These are phyloP conservation scores for Schwanniomyces etchellsii DNA, from an alignment of 1,139 yeast species.

Conservation along the genomic window DNA sequence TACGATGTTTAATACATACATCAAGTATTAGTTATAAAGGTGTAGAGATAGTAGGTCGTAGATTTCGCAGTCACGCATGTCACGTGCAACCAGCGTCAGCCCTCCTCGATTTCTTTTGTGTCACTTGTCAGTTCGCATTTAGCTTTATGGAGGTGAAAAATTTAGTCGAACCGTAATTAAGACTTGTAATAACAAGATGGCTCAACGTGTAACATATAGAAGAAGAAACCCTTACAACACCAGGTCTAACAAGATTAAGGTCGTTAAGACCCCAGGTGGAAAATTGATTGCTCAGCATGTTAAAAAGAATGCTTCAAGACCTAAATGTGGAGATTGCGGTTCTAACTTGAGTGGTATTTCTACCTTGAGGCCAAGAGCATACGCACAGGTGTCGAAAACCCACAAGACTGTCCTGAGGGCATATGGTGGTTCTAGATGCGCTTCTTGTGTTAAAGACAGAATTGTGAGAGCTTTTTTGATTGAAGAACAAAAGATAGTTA, in stretches of 20 bases:
- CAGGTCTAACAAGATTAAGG: constrained; percentile 98
- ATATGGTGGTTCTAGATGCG: constrained; percentile 99
- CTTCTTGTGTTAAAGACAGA: constrained; percentile 98
- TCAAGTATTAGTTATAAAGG: too few species aligned
- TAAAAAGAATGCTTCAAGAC: constrained; percentile 91
- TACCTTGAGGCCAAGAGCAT: constrained; percentile 95
- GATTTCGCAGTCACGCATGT: background rate
- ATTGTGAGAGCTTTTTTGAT: constrained; percentile 98
- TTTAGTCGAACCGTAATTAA: background rate
- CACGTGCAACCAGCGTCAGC: too few species aligned
- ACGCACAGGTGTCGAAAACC: constrained; percentile 91
- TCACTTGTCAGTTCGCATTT: background rate
- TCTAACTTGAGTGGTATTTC: constrained; percentile 85
- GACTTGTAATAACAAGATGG: constrained; percentile 24
- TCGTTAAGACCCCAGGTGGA: constrained; percentile 99
- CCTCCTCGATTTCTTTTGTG: background rate
- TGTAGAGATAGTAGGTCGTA: too few species aligned
- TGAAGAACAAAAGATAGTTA: constrained; percentile 99
- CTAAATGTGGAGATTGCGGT: constrained; percentile 99
- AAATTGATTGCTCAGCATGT: constrained; percentile 95
- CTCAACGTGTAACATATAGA: constrained; percentile 51
- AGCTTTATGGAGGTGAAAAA: background rate
- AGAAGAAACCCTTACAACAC: constrained; percentile 78
- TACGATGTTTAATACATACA: too few species aligned
- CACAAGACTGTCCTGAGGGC: constrained; percentile 98